Percentiles rank a stretch among this genome's conserved stretches.
Evolutionary conservation across 768 basidiomycete species (phyloP).

Genomic region (Chiua virens): DNA sequence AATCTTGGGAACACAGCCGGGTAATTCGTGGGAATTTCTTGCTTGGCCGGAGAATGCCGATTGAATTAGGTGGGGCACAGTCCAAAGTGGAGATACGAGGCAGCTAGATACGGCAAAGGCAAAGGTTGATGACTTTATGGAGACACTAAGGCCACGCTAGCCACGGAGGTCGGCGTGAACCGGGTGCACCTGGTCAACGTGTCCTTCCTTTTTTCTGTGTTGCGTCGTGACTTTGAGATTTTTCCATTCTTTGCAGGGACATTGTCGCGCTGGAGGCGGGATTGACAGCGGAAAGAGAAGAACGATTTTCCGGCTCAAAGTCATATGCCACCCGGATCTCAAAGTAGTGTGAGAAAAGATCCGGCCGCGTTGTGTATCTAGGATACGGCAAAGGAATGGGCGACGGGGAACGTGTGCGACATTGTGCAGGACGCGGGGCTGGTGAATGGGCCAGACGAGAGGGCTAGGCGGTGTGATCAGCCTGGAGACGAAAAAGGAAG

Average conservation of each 20-base stretch:
- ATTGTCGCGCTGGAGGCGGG: background rate
- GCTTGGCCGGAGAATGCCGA: constrained; percentile 23
- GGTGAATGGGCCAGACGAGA: too few relatives aligned
- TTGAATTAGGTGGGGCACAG: constrained; percentile 25
- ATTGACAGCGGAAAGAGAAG: background rate
- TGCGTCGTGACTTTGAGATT: background rate
- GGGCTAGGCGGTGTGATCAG: constrained; percentile 19
- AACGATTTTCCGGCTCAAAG: background rate
- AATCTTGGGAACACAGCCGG: constrained; percentile 27
- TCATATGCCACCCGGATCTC: constrained; percentile 15
- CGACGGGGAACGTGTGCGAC: background rate
- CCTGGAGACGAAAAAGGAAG: constrained; percentile 5
- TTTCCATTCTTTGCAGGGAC: background rate
- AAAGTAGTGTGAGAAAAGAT: constrained; percentile 6
- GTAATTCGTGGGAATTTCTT: constrained; percentile 23
- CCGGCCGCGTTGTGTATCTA: constrained; percentile 11
- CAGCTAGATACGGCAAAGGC: constrained; percentile 8
- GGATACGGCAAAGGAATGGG: constrained; percentile 9
- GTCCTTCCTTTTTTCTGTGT: background rate
- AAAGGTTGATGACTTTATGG: constrained; percentile 6
- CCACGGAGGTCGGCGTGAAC: constrained; percentile 14
- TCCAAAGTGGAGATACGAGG: constrained; percentile 24
- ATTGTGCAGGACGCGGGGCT: background rate
- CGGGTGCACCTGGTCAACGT: constrained; percentile 8
- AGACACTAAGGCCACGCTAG: constrained; percentile 15